A percentile compares a stretch with the other conserved stretches of the same genome.
phyloP scores from a whole-genome alignment of 2,329 filamentous ascomycete species.

The Aureobasidium uvarum region DNA sequence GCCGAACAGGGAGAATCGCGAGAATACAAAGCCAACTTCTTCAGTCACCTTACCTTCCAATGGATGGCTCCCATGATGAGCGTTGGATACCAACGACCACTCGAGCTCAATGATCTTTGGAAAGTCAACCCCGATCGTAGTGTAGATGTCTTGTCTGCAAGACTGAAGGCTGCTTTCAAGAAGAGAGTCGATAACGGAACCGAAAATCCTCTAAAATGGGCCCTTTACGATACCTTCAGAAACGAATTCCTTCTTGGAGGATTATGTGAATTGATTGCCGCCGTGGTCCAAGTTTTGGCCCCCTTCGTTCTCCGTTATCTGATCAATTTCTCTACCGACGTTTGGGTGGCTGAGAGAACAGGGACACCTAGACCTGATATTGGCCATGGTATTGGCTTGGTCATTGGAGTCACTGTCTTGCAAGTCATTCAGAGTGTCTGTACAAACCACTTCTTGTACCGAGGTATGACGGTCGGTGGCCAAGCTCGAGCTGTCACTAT shows the following conservation, averaged over 20 bases:
- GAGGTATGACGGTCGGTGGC: constrained; percentile 87
- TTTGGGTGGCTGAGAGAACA: constrained; percentile 63
- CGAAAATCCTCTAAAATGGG: constrained; percentile 72
- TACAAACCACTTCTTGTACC: constrained; percentile 89
- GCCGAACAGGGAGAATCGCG: constrained; percentile 56
- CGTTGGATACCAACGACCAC: constrained; percentile 77
- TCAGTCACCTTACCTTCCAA: constrained; percentile 76
- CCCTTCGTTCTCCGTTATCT: constrained; percentile 84
- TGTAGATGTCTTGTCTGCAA: constrained; percentile 66
- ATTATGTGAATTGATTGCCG: constrained; percentile 69
- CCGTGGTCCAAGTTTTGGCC: constrained; percentile 71
- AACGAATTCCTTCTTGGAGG: constrained; percentile 83
- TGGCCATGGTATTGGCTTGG: constrained; percentile 74
- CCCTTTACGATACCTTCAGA: constrained; percentile 82
- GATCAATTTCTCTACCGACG: constrained; percentile 78
- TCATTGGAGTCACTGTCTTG: constrained; percentile 81
- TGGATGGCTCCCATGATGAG: constrained; percentile 90
- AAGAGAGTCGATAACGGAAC: constrained; percentile 63
- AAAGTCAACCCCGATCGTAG: constrained; percentile 76
- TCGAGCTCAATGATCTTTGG: constrained; percentile 87
- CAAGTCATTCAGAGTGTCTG: constrained; percentile 77
- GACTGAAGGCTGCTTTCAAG: constrained; percentile 66
- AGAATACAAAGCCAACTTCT: constrained; percentile 70
- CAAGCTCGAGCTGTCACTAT: constrained; percentile 80
- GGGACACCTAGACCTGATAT: constrained; percentile 63